Evolutionary conservation across 1,284 basidiomycete species (phyloP), one percentile per base, ranked within the genome.

Genomic region (Apiotrichum laibachii): DNA sequence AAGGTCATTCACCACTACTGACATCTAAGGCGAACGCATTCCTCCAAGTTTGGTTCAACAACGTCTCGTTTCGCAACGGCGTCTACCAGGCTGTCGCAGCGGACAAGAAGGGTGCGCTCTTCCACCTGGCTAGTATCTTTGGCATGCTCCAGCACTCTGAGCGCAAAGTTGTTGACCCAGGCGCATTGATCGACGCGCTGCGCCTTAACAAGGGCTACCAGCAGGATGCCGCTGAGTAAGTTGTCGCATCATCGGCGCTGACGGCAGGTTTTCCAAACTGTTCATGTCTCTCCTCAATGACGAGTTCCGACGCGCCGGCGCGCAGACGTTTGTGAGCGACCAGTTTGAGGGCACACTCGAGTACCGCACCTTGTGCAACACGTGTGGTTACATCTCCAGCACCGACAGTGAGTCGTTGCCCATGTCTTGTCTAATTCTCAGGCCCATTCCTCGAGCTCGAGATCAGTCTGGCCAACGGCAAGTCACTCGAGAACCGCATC

Each of bases 141-240:
- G 86, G 90, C 5, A 89, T 88, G 6, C 82, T 96, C 56, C 89
- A 95, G 72, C 81, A 85, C 59, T 85, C 88, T 56, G 80, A 80
- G 3, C 81, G 85, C 65, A 82, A 77, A 46, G 85, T 87, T 0
- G 92, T 88, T 71, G 91, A 95, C 73, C 92, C 93, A 0, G 80
- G 81, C 11, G 87, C 86, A 60, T 82, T 96, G 31, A 87, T 93
- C 12, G 87, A 92, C 69, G 88, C 89, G 64, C 79, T 96, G 54
- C 84, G 86, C 60, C 79, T 96, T 43, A 83, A 87, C 42, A 86
- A 86, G 12, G 83, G 85, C 1, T 88, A 92, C 71, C 92, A 96
- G 71, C 92, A 96, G 78, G 92, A 96, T 80, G 92, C 92, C 35
- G 90, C 92, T 75, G 92, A 96, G 90, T 93, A 68, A 61, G 85